Conservation (phyloP, 331 rosid species). For the Rosa hybrid region DNA sequence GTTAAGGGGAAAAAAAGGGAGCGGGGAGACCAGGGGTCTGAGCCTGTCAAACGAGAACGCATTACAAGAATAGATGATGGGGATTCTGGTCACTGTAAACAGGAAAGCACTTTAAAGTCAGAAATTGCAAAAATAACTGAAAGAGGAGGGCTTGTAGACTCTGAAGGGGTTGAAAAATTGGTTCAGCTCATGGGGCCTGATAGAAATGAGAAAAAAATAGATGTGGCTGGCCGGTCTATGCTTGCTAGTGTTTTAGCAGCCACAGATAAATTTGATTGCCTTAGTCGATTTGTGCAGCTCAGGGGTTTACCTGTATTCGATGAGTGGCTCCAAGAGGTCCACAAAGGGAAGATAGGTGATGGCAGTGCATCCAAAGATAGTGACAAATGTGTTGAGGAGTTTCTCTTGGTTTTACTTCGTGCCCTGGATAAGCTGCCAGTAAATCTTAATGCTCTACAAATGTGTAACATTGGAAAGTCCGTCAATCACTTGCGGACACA, state of each 20-base stretch:
- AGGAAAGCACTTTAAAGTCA: constrained; percentile 57
- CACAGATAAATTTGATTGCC: constrained; percentile 74
- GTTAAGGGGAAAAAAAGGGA: constrained; percentile 91
- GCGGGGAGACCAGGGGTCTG: constrained; percentile 70
- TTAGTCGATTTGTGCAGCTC: constrained; percentile 66
- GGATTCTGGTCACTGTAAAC: constrained; percentile 60
- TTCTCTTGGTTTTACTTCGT: constrained; percentile 73
- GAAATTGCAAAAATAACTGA: constrained; percentile 84
- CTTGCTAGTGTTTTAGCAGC: constrained; percentile 77
- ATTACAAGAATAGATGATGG: constrained; percentile 63
- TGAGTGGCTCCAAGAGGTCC: constrained; percentile 94
- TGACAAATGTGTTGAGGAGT: constrained; percentile 77
- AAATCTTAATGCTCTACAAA: constrained; percentile 75
- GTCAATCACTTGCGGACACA: constrained; percentile 79
- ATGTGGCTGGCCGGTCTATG: constrained; percentile 68
- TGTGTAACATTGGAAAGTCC: constrained; percentile 83
- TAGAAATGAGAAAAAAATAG: constrained; percentile 63
- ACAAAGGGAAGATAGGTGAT: constrained; percentile 76
- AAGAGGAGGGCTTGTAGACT: constrained; percentile 77
- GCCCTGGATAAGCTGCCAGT: constrained; percentile 92
- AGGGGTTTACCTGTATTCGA: constrained; percentile 78
- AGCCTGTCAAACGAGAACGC: constrained; percentile 74
- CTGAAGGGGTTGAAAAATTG: constrained; percentile 69
- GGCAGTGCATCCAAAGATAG: constrained; percentile 50
- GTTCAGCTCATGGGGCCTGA: constrained; percentile 83